Conservation (phyloP, 2,329 filamentous ascomycete species). For the Huntiella bhutanensis region DNA sequence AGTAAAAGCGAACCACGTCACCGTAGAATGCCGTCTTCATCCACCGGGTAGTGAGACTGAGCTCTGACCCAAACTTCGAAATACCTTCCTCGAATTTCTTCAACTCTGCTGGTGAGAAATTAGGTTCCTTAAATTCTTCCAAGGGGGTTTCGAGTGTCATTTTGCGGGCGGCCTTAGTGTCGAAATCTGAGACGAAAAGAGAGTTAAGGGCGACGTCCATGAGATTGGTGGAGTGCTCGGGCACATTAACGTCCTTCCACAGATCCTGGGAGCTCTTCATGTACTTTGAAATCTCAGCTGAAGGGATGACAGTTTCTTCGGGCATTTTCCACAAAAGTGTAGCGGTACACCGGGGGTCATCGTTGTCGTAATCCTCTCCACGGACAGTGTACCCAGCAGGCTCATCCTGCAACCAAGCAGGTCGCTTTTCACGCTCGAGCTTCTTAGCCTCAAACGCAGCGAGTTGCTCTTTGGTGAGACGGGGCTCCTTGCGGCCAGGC, state of each 20-base stretch:
- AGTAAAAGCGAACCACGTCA: slow-evolving; percentile 81
- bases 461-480: slow-evolving; percentile 59
- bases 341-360: slow-evolving; percentile 57
- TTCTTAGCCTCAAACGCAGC: slow-evolving; percentile 70
- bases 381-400: slow-evolving; percentile 69
- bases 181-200: slow-evolving; percentile 52
- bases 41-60: slow-evolving; percentile 63
- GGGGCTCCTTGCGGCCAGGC: slow-evolving; percentile 58
- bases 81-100: slow-evolving; percentile 90
- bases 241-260: slow-evolving; percentile 48
- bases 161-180: slow-evolving; percentile 50
- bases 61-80: slow-evolving; percentile 75
- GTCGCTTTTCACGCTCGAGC: slow-evolving; percentile 57
- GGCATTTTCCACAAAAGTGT: slow-evolving; percentile 65
- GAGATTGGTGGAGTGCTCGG: slow-evolving; percentile 64
- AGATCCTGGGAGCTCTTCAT: slow-evolving; percentile 50
- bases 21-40: slow-evolving; percentile 60
- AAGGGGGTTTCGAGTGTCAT: slow-evolving; percentile 49
- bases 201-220: slow-evolving; percentile 65
- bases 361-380: slow-evolving; percentile 55
- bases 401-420: slow-evolving; percentile 87
- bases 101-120: slow-evolving; percentile 55
- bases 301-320: slow-evolving; percentile 27
- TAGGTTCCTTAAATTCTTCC: slow-evolving; percentile 65
- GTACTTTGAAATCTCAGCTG: slow-evolving; percentile 53